These are phyloP conservation scores for Nicotiana knightiana DNA, from an alignment of 257 asterid genomes.

Conservation along the genomic window DNA sequence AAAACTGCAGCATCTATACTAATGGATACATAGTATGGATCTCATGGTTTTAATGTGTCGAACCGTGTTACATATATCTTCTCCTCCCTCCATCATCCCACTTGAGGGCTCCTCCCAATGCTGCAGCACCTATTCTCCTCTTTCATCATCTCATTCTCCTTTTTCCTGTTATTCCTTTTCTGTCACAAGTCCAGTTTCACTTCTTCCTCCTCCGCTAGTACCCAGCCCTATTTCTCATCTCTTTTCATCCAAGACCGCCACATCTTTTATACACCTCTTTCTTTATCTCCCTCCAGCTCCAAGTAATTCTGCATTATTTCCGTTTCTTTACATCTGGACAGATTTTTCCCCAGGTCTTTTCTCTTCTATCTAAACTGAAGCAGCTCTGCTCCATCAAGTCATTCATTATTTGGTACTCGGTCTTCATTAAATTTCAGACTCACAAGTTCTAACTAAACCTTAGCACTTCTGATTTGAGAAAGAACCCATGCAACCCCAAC, in stretches of 20 bases:
- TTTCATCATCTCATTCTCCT: not conserved
- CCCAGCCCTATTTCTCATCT: not conserved
- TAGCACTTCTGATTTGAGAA: not conserved
- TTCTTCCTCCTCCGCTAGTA: not conserved
- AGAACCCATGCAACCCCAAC: not conserved
- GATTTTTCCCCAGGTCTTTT: not conserved
- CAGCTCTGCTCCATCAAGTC: not conserved
- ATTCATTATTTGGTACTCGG: not conserved
- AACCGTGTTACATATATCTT: not conserved
- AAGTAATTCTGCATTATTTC: not conserved
- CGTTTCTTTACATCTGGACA: not conserved
- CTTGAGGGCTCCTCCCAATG: not conserved
- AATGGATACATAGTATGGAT: not conserved
- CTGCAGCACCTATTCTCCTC: not conserved
- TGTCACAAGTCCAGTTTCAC: conserved; percentile 1
- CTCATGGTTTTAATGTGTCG: not conserved
- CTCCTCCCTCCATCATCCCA: not conserved
- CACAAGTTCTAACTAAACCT: not conserved
- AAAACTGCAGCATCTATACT: not conserved
- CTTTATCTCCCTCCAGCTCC: not conserved
- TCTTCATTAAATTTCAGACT: not conserved
- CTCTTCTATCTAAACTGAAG: not conserved
- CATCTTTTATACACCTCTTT: not conserved
- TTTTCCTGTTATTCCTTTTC: not conserved
- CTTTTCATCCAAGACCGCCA: not conserved